Percentiles rank a stretch among this genome's conserved stretches.
Conservation (phyloP, 257 asterid genomes). For the Ehretia macrophylla region DNA sequence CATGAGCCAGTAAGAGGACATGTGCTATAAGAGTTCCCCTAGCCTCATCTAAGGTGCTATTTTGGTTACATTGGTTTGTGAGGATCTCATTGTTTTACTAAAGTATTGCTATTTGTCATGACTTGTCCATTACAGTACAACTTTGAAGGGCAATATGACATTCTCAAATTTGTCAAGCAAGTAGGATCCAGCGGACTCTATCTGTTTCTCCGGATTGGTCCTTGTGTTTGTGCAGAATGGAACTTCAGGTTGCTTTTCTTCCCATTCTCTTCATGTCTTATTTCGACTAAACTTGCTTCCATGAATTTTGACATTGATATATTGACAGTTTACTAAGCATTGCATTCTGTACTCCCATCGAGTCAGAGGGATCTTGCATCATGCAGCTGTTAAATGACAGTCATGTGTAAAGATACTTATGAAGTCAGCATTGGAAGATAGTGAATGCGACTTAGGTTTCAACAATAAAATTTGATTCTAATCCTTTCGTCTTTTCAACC, state of each 20-base stretch:
- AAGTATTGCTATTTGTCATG: constrained; percentile 21
- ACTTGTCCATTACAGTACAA: constrained; percentile 50
- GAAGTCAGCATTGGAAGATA: too few species aligned
- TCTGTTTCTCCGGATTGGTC: constrained; percentile 85
- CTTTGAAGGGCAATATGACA: constrained; percentile 82
- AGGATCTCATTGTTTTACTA: constrained; percentile 1
- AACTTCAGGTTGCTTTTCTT: constrained; percentile 71
- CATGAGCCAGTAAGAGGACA: constrained; percentile 82
- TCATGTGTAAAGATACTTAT: too few species aligned
- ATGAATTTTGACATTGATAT: not conserved
- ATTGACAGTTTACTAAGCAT: not conserved
- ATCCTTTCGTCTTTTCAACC: too few species aligned
- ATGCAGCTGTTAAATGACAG: too few species aligned
- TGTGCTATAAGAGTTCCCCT: constrained; percentile 26
- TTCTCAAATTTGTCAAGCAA: constrained; percentile 81
- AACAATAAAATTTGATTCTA: too few species aligned
- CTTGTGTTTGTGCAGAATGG: constrained; percentile 97
- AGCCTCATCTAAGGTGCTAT: not conserved
- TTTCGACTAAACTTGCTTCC: not conserved
- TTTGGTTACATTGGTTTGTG: not conserved
- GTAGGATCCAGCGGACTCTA: constrained; percentile 79
- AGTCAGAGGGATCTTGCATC: too few species aligned
- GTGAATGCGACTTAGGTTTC: too few species aligned
- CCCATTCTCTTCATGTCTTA: constrained; percentile 9
- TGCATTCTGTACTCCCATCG: not conserved